phyloP scores from a whole-genome alignment of 2,329 filamentous ascomycete genomes.

The Colletotrichum sp. region DNA sequence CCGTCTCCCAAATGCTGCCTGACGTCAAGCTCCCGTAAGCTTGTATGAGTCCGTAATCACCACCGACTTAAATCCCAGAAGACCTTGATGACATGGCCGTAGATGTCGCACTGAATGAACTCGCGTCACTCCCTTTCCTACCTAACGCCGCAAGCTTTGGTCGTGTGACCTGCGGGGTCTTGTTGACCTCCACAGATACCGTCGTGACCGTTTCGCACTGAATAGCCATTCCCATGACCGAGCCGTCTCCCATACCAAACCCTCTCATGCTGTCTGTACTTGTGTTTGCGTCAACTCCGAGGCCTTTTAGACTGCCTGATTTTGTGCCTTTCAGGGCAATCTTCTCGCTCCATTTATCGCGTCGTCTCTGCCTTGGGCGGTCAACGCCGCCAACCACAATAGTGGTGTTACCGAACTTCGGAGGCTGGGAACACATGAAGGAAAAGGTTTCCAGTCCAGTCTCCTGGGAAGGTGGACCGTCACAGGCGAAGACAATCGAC shows the following conservation, averaged over 20 bases:
- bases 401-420: constrained; percentile 47
- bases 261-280: constrained; percentile 39
- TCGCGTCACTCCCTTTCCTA: constrained; percentile 2
- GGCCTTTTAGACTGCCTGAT: neutral
- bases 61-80: neutral
- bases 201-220: constrained; percentile 49
- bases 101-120: neutral
- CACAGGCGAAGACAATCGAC: constrained; percentile 53
- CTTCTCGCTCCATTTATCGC: constrained; percentile 23
- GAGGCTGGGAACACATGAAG: constrained; percentile 48
- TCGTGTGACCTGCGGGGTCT: neutral
- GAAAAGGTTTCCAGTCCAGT: constrained; percentile 57
- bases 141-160: neutral
- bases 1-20: neutral
- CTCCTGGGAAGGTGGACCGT: constrained; percentile 43
- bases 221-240: constrained; percentile 36
- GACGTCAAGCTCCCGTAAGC: neutral
- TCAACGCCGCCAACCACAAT: constrained; percentile 30
- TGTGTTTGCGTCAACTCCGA: constrained; percentile 19
- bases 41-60: neutral
- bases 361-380: neutral
- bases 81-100: neutral
- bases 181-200: constrained; percentile 41
- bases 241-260: constrained; percentile 27
- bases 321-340: neutral